Evolutionary conservation across 2,329 filamentous ascomycete genomes (phyloP).

Genomic region (Incumbomyces lentus): DNA sequence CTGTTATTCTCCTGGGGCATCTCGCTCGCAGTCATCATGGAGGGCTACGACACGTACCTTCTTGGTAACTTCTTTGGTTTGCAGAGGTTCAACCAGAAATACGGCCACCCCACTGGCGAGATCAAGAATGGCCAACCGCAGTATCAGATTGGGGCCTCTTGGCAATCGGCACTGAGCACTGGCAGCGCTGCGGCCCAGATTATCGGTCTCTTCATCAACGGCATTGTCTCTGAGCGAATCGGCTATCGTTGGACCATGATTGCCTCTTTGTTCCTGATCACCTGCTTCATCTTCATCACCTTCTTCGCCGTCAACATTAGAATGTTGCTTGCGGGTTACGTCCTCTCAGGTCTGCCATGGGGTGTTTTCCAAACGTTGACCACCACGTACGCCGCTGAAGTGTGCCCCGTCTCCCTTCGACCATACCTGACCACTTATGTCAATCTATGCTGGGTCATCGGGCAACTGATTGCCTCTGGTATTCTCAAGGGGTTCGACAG

Average conservation of each 20-base stretch:
- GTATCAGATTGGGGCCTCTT: conserved; percentile 23
- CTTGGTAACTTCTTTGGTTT: conserved; percentile 21
- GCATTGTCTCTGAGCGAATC: conserved; percentile 33
- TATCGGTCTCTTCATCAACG: conserved; percentile 20
- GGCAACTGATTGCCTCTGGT: conserved; percentile 29
- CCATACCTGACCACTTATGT: conserved; percentile 28
- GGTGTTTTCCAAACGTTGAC: conserved; percentile 29
- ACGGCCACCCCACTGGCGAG: conserved; percentile 9
- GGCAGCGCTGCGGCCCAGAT: conserved; percentile 20
- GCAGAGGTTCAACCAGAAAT: conserved; percentile 17
- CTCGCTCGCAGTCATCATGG: conserved; percentile 20
- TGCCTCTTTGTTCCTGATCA: conserved; percentile 19
- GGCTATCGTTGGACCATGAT: conserved; percentile 29
- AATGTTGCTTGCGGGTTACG: conserved; percentile 27
- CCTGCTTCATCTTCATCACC: conserved; percentile 27
- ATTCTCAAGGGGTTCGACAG: conserved; percentile 25
- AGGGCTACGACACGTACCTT: conserved; percentile 21
- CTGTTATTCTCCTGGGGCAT: conserved; percentile 55
- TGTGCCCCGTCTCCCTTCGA: conserved; percentile 27
- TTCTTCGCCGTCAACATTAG: conserved; percentile 32
- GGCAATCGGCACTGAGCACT: conserved; percentile 36
- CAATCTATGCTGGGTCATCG: conserved; percentile 33
- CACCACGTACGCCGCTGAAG: conserved; percentile 30
- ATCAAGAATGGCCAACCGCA: conserved; percentile 15
- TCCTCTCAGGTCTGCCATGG: conserved; percentile 33